These are phyloP conservation scores for Scleroderma citrinum DNA, from an alignment of 768 basidiomycete species.

Conservation along the genomic window DNA sequence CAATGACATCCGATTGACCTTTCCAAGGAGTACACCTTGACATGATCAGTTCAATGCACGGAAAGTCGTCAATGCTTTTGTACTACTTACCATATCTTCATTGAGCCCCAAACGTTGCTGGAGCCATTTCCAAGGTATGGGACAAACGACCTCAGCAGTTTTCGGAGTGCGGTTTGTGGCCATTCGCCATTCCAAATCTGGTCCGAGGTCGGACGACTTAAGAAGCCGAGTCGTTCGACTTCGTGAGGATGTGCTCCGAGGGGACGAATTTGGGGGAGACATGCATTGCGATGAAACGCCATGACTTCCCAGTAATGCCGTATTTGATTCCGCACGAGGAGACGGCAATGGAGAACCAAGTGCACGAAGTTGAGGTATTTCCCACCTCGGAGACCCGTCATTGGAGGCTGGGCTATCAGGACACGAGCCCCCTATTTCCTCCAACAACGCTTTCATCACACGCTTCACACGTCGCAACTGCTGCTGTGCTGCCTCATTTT, in stretches of 20 bases:
- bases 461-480: constrained; percentile 31
- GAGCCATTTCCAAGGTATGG: constrained; percentile 25
- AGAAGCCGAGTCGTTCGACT: constrained; percentile 4
- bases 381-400: not conserved
- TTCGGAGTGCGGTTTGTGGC: constrained; percentile 36
- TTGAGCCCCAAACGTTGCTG: constrained; percentile 27
- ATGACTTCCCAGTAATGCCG: not conserved
- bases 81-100: constrained; percentile 36
- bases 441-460: constrained; percentile 37
- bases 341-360: not conserved
- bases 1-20: constrained; percentile 13
- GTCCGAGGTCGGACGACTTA: constrained; percentile 6
- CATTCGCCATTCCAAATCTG: constrained; percentile 33
- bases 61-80: not conserved
- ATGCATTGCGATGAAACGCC: not conserved
- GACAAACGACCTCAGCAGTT: constrained; percentile 26
- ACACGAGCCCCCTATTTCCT: constrained; percentile 30
- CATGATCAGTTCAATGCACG: not conserved
- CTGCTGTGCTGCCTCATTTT: constrained; percentile 20
- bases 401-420: not conserved
- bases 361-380: too few species aligned
- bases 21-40: constrained; percentile 24
- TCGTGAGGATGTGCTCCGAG: not conserved
- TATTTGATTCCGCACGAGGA: too few species aligned
- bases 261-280: not conserved